Conservation (phyloP, 768 basidiomycete genomes). For the Tricholoma sp. region DNA sequence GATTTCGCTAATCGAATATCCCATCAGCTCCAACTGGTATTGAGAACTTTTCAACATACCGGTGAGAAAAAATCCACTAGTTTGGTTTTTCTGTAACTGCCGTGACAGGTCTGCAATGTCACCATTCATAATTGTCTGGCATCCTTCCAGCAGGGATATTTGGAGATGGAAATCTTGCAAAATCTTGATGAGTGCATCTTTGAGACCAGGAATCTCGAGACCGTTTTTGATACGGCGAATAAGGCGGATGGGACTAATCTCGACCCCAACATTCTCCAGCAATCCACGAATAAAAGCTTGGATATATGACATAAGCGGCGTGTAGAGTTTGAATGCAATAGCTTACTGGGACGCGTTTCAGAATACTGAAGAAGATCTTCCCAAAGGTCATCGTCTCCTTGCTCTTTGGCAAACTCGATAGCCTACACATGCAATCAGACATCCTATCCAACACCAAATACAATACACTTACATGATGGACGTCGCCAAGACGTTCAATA, state of each 20-base stretch:
- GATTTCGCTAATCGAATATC: constrained; percentile 43
- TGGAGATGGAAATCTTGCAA: constrained; percentile 95
- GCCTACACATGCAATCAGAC: constrained; percentile 43
- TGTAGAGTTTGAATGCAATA: not conserved
- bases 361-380: constrained; percentile 93
- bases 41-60: constrained; percentile 19
- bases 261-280: constrained; percentile 92
- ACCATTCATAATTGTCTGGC: constrained; percentile 78
- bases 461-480: constrained; percentile 59
- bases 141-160: constrained; percentile 89
- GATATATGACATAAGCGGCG: not conserved
- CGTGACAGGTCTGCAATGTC: constrained; percentile 73
- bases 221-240: constrained; percentile 96
- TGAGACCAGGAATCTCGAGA: constrained; percentile 92
- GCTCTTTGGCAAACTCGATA: constrained; percentile 97
- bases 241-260: constrained; percentile 91
- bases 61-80: constrained; percentile 26
- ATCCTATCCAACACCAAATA: not conserved
- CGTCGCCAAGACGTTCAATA: constrained; percentile 91
- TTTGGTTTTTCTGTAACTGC: constrained; percentile 70
- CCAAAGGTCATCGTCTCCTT: constrained; percentile 96
- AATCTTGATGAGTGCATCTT: constrained; percentile 93
- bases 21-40: not conserved
- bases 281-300: constrained; percentile 90
- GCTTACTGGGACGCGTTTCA: constrained; percentile 82